phyloP scores from a whole-genome alignment of 495 filamentous ascomycete genomes.

The Aspergillus conjunctus region DNA sequence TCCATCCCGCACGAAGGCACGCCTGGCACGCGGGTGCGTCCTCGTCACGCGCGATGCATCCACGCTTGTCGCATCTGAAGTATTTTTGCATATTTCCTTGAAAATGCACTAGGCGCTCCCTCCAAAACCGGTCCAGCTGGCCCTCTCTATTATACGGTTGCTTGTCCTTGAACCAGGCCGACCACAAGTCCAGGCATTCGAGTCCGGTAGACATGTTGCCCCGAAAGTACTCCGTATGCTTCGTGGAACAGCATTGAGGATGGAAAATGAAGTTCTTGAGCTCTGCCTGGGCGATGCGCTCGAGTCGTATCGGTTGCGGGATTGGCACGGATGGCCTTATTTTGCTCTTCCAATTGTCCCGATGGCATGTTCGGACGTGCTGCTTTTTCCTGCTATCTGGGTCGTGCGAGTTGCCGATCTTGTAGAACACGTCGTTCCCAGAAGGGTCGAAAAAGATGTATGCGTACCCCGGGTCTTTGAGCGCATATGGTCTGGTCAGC shows the following conservation, averaged over 20 bases:
- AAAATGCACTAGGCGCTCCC: not conserved
- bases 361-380: not conserved
- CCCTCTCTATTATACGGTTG: not conserved
- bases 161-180: not conserved
- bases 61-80: not conserved
- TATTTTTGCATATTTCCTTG: not conserved
- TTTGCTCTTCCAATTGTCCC: not conserved
- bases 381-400: not conserved
- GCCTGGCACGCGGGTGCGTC: not conserved
- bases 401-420: not conserved
- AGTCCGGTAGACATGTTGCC: not conserved
- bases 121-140: not conserved
- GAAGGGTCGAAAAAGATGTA: constrained; percentile 1
- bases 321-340: not conserved
- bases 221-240: constrained; percentile 1
- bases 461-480: not conserved
- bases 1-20: constrained; percentile 2
- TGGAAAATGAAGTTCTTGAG: not conserved
- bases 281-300: not conserved
- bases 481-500: too few relatives aligned
- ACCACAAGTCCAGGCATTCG: not conserved
- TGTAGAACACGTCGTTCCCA: not conserved
- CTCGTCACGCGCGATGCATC: not conserved
- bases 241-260: not conserved
- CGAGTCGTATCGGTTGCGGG: not conserved